Evolutionary conservation across 2,329 filamentous ascomycete genomes (phyloP).

Genomic region (Epichloe gansuensis): DNA sequence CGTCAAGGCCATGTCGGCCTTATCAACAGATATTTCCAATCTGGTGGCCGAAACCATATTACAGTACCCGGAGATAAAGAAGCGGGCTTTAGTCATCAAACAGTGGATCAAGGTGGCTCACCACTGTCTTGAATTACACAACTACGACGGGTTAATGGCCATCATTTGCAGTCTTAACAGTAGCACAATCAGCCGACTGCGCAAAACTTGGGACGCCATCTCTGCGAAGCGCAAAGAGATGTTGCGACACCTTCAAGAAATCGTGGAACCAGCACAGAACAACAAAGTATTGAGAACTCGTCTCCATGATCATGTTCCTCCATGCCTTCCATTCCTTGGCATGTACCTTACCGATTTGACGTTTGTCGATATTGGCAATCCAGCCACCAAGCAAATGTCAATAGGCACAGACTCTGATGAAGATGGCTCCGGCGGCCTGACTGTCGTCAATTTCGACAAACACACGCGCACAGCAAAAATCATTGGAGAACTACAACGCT

Average conservation of each 20-base stretch:
- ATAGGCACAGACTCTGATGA: slow-evolving; percentile 38
- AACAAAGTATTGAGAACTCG: slow-evolving; percentile 75
- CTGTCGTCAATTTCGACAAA: slow-evolving; percentile 96
- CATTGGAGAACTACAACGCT: slow-evolving; percentile 88
- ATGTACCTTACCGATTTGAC: slow-evolving; percentile 95
- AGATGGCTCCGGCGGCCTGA: slow-evolving; percentile 53
- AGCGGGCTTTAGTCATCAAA: slow-evolving; percentile 80
- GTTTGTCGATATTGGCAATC: slow-evolving; percentile 91
- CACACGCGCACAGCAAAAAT: slow-evolving; percentile 90
- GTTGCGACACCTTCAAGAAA: slow-evolving; percentile 65
- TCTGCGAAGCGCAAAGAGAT: slow-evolving; percentile 72
- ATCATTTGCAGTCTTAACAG: slow-evolving; percentile 91
- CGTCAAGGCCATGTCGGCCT: slow-evolving; percentile 83
- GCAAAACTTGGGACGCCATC: slow-evolving; percentile 83
- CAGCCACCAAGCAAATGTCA: slow-evolving; percentile 62
- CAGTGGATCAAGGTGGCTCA: slow-evolving; percentile 95
- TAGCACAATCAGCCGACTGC: slow-evolving; percentile 77
- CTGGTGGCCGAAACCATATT: slow-evolving; percentile 89
- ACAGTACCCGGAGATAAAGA: slow-evolving; percentile 80
- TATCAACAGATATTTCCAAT: slow-evolving; percentile 88
- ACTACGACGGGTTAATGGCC: slow-evolving; percentile 94
- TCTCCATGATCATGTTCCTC: slow-evolving; percentile 75
- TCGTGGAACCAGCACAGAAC: slow-evolving; percentile 84
- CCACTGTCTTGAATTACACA: slow-evolving; percentile 78
- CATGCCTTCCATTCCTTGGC: slow-evolving; percentile 88